Evolutionary conservation across 225 moss, liverwort and hornwort species (phyloP).

Genomic region (Lunularia cruciata): DNA sequence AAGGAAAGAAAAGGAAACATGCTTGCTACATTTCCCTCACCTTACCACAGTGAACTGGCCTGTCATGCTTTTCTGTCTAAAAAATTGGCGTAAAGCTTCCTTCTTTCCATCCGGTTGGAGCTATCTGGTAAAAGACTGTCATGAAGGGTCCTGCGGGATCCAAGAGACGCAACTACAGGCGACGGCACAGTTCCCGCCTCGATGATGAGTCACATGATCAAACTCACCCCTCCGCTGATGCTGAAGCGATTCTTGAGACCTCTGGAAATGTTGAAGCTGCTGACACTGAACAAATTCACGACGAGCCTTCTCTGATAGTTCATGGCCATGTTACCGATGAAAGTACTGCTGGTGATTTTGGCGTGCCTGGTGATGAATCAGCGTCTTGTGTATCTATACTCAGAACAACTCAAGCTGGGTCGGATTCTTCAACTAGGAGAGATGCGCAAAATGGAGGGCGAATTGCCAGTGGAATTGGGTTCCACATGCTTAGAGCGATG

Average conservation of each 20-base stretch:
- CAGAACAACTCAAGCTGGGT: too few species aligned
- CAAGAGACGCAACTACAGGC: conserved; percentile 25
- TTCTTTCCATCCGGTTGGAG: background rate
- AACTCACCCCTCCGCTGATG: background rate
- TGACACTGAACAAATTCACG: background rate
- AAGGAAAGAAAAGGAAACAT: too few species aligned
- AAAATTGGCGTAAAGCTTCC: background rate
- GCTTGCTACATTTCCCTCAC: too few species aligned
- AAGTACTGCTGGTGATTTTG: too few species aligned
- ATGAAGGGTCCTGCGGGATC: background rate
- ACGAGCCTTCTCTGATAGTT: background rate
- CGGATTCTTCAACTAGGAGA: too few species aligned
- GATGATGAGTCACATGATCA: conserved; percentile 7
- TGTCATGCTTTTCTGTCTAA: background rate
- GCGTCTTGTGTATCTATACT: too few species aligned
- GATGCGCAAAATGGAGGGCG: conserved; percentile 18
- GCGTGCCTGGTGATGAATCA: background rate
- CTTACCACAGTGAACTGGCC: background rate
- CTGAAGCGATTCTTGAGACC: background rate
- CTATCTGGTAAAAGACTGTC: background rate
- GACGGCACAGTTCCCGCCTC: background rate
- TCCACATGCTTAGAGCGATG: conserved; percentile 41
- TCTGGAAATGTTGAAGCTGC: background rate
- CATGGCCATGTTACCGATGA: background rate
- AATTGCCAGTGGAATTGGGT: conserved; percentile 33